phyloP scores from a whole-genome alignment of 2,329 filamentous ascomycete genomes.

The Epichloe aotearoae region DNA sequence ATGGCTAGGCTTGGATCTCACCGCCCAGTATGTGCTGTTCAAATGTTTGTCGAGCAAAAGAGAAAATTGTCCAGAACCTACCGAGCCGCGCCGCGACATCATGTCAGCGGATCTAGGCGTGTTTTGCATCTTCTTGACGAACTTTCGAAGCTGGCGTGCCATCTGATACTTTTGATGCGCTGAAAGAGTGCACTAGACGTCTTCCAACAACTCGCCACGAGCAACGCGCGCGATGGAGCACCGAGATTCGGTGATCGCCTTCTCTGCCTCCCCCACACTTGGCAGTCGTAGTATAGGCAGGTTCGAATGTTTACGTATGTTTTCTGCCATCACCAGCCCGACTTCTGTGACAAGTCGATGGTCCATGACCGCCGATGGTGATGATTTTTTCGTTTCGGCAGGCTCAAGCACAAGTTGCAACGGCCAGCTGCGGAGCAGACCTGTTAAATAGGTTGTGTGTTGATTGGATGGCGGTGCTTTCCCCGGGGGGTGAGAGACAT shows the following conservation, averaged over 20 bases:
- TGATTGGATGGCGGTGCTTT: slow-evolving; percentile 5
- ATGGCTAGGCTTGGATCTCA: slow-evolving; percentile 9
- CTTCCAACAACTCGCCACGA: slow-evolving; percentile 16
- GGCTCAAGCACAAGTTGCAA: slow-evolving; percentile 8
- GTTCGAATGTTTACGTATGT: not conserved
- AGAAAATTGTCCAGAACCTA: slow-evolving; percentile 8
- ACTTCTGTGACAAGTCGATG: slow-evolving; percentile 3
- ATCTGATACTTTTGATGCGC: slow-evolving; percentile 12
- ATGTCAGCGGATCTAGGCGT: not conserved
- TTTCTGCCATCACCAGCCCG: slow-evolving; percentile 9
- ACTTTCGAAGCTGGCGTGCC: slow-evolving; percentile 14
- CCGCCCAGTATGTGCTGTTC: slow-evolving; percentile 16
- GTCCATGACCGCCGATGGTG: slow-evolving; percentile 1
- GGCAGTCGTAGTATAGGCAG: slow-evolving; percentile 10
- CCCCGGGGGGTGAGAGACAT: not conserved
- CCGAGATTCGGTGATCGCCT: not conserved
- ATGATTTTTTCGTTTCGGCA: not conserved
- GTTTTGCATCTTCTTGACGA: slow-evolving; percentile 13
- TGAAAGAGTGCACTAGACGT: slow-evolving; percentile 14
- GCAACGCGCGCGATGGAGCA: slow-evolving; percentile 3
- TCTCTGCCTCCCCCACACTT: not conserved
- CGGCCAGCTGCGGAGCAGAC: slow-evolving; percentile 6
- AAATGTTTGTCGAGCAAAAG: slow-evolving; percentile 17
- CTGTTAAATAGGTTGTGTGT: slow-evolving; percentile 7
- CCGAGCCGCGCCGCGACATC: slow-evolving; percentile 9